phyloP scores from a whole-genome alignment of 208 protist species.

The Sergeia podlipaevii region DNA sequence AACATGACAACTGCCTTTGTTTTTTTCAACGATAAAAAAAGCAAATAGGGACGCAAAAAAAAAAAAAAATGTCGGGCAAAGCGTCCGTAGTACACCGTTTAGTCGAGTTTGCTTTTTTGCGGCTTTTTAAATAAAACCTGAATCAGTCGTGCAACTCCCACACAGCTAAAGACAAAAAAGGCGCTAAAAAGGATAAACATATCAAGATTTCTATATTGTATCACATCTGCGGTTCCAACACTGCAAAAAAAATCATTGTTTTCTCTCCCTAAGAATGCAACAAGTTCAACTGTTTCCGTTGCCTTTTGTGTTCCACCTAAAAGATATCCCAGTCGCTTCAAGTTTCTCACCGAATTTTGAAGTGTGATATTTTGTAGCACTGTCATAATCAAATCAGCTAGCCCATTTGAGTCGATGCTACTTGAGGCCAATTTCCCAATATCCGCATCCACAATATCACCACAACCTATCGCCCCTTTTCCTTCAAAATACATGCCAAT shows the following conservation, averaged over 20 bases:
- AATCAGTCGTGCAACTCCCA: too few species aligned
- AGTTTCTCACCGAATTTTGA: background rate
- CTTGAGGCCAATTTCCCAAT: background rate
- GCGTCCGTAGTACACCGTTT: too few species aligned
- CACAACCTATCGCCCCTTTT: constrained; percentile 10
- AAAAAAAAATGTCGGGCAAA: too few species aligned
- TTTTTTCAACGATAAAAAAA: too few species aligned
- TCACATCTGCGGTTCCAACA: background rate
- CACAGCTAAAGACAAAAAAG: constrained; percentile 12
- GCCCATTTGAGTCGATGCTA: too few species aligned
- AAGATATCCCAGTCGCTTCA: constrained; percentile 26
- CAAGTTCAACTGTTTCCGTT: constrained; percentile 28
- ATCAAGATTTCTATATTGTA: constrained; percentile 11
- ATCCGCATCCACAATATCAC: constrained; percentile 8
- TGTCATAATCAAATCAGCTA: background rate
- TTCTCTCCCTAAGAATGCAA: constrained; percentile 9
- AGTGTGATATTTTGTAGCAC: constrained; percentile 11
- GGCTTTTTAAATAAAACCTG: too few species aligned
- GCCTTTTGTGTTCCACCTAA: constrained; percentile 37
- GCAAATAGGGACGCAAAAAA: too few species aligned
- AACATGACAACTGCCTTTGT: too few species aligned
- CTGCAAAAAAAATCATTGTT: constrained; percentile 15
- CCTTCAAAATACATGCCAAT: background rate
- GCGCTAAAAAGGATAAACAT: constrained; percentile 8
- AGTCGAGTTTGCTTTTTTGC: too few species aligned